Conservation (phyloP, 176 grass and related monocot genomes). For the Olyra latifolia region DNA sequence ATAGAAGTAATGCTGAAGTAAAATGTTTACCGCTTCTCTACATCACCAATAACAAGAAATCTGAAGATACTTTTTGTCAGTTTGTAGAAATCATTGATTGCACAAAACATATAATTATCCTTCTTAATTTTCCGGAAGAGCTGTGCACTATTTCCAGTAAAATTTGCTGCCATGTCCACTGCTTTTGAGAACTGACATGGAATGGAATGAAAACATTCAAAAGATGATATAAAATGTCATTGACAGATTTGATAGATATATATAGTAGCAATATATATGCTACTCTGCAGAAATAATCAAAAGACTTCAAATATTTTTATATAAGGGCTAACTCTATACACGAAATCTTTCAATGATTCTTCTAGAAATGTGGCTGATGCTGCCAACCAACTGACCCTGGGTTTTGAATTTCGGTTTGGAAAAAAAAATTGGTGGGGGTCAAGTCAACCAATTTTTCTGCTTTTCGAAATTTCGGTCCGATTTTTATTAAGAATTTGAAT, state of each 20-base stretch:
- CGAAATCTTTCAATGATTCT: not conserved
- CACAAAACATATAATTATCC: constrained; percentile 82
- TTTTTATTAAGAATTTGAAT: no score
- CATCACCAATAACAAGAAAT: constrained; percentile 67
- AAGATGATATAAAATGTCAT: constrained; percentile 7
- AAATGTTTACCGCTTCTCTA: constrained; percentile 70
- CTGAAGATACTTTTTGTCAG: constrained; percentile 63
- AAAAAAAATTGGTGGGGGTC: no score
- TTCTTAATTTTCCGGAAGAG: constrained; percentile 68
- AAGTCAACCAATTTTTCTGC: no score
- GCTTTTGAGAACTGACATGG: constrained; percentile 72
- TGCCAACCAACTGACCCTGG: not conserved
- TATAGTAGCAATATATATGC: not conserved
- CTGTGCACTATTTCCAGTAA: constrained; percentile 57
- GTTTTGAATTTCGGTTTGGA: no score
- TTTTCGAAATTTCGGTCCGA: no score
- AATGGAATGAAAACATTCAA: constrained; percentile 35
- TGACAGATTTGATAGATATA: constrained; percentile 6
- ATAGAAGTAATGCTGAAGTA: constrained; percentile 11
- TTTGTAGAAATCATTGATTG: constrained; percentile 75
- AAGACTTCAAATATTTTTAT: not conserved
- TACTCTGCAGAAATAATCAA: not conserved
- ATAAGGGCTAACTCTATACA: not conserved
- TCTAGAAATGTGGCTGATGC: not conserved
- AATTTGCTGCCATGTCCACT: constrained; percentile 79